Percentiles rank a stretch among this genome's conserved stretches.
Conservation (phyloP, 2,329 filamentous ascomycete species). For the Penicillium sp. region DNA sequence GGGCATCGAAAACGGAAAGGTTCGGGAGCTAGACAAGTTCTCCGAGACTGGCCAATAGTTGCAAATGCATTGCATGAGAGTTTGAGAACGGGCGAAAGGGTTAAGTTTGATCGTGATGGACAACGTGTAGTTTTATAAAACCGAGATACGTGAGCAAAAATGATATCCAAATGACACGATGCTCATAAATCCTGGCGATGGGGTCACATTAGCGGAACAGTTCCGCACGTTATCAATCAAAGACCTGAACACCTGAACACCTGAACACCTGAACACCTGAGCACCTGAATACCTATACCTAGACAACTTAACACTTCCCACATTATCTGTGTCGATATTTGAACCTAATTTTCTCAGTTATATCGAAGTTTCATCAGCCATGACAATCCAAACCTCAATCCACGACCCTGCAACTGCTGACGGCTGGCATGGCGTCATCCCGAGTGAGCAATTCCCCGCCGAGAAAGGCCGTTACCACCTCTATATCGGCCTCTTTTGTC, state of each 20-base stretch:
- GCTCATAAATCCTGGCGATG: neutral
- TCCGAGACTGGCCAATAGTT: no score
- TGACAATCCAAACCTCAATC: constrained; percentile 3
- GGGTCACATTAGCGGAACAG: neutral
- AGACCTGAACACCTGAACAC: neutral
- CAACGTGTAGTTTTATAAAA: no score
- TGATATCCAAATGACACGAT: no score
- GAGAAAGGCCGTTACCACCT: constrained; percentile 56
- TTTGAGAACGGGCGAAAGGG: no score
- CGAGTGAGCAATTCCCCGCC: constrained; percentile 49
- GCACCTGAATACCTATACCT: neutral
- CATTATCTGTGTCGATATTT: neutral
- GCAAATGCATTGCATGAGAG: no score
- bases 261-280: neutral
- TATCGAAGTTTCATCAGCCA: neutral
- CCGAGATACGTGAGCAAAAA: no score
- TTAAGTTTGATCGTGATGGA: no score
- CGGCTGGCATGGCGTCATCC: constrained; percentile 54
- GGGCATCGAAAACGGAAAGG: no score
- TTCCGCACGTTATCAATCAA: neutral
- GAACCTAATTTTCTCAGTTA: neutral
- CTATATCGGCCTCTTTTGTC: constrained; percentile 62
- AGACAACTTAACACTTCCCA: neutral
- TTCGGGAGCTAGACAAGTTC: no score
- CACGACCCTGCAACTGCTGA: constrained; percentile 27